Evolutionary conservation across 306 rosid genomes (phyloP), one percentile per base, ranked within the genome.

Genomic region (Purshia tridentata): DNA sequence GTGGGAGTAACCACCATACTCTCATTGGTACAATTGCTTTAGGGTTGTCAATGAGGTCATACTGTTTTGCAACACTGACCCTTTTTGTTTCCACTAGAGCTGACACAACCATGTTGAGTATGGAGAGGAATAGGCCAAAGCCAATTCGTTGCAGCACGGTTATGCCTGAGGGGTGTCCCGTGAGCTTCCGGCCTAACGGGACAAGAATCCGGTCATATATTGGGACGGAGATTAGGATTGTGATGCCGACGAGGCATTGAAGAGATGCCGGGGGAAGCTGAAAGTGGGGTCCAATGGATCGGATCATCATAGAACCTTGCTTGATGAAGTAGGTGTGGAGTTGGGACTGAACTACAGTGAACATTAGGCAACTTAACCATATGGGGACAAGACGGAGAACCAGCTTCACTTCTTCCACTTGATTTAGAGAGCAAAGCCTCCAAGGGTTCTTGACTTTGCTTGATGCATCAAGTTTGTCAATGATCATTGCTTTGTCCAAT

Each of bases 1-100:
- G 98, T 68, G 98, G 98, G 45, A 92, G 82, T 16, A 92, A 8
- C 98, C 98, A 92, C 96, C 96, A 90, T 29, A 88, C 69, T 18
- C 55, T 73, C 75, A 88, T 86, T 2, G 96, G 96, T 0, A 89
- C n/a, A 0, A 78, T 44, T 12, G 81, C 83, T 60, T 79, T 86
- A 0, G 91, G 89, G 41, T 72, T 58, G 67, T 90, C 96, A 4
- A 83, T 22, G 60, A 90, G 83, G 5, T 76, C 76, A 19, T 83
- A 18, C 0, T 72, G 69, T 49, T 42, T 78, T 0, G 96, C 92
- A 9, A 84, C 75, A 6, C 65, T 8, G 5, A 92, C 72, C 79
- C 96, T 88, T 77, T 82, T 85, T 64, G 84, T 52, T 77, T 89
- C 96, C 0, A 89, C 87, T 0, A 88, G n/a, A 0, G 91, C 93